Conservation (phyloP, 2,329 filamentous ascomycete genomes). For the Pseudopyrenochaeta lycopersici region DNA sequence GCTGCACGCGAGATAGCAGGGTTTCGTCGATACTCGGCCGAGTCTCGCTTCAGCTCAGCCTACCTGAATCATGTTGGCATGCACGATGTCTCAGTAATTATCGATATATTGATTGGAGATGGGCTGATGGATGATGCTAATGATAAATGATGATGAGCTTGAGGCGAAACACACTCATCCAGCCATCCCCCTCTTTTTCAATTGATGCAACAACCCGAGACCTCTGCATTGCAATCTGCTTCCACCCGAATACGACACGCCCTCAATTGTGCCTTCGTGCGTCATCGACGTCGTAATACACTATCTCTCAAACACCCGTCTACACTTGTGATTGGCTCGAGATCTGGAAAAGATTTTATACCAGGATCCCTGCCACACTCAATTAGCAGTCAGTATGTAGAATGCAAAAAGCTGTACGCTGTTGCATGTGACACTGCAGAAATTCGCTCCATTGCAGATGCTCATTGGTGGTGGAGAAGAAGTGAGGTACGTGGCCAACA, state of each 20-base stretch:
- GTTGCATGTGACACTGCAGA: constrained; percentile 9
- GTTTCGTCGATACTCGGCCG: not conserved
- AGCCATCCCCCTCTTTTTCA: constrained; percentile 9
- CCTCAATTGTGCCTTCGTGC: constrained; percentile 11
- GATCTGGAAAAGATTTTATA: constrained; percentile 5
- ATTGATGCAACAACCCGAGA: constrained; percentile 5
- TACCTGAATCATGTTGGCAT: not conserved
- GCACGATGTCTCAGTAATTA: not conserved
- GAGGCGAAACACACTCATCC: not conserved
- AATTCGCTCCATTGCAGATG: not conserved
- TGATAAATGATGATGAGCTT: not conserved
- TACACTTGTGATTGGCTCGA: constrained; percentile 11
- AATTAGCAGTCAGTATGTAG: constrained; percentile 9
- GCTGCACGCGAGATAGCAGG: not conserved
- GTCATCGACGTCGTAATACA: constrained; percentile 20
- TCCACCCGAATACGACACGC: constrained; percentile 12
- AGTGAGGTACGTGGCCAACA: constrained; percentile 16
- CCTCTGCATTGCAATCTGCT: constrained; percentile 8
- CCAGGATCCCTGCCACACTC: constrained; percentile 12
- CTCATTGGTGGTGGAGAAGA: constrained; percentile 3
- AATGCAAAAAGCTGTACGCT: constrained; percentile 10
- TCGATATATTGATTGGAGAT: not conserved
- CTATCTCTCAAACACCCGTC: constrained; percentile 5
- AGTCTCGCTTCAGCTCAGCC: not conserved
- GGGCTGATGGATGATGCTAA: not conserved